These are phyloP conservation scores for Chlorella sp. DNA, from an alignment of 139 green algal genomes.

Conservation along the genomic window DNA sequence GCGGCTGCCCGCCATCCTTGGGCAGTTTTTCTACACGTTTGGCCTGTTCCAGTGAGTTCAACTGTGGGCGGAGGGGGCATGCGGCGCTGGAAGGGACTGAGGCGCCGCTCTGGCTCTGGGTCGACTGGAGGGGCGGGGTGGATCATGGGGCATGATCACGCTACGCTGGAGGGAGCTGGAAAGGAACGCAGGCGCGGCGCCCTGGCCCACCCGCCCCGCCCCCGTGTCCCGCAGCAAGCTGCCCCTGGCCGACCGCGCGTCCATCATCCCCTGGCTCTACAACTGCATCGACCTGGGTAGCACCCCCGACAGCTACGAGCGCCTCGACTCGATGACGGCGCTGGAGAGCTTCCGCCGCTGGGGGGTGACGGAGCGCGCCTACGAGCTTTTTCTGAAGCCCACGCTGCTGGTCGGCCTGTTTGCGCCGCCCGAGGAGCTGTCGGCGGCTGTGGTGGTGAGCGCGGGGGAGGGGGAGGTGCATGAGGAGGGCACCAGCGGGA, in stretches of 20 bases:
- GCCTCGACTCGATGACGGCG: conserved; percentile 79
- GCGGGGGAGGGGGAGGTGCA: too few species aligned
- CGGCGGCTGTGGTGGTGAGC: conserved; percentile 74
- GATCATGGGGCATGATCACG: too few species aligned
- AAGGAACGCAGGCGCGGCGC: too few species aligned
- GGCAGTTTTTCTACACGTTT: conserved; percentile 83
- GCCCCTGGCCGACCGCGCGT: conserved; percentile 39
- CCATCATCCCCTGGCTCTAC: conserved; percentile 85
- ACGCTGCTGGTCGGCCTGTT: conserved; percentile 87
- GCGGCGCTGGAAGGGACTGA: too few species aligned
- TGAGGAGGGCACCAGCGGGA: too few species aligned
- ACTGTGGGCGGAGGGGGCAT: too few species aligned
- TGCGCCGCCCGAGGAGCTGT: conserved; percentile 78
- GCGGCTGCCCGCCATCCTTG: conserved; percentile 78
- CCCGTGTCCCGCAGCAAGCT: conserved; percentile 12
- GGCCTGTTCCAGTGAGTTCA: conserved; percentile 63
- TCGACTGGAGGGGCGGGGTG: too few species aligned
- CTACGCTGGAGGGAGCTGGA: too few species aligned
- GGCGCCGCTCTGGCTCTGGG: too few species aligned
- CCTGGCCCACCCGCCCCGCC: not conserved
- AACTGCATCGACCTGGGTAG: conserved; percentile 71
- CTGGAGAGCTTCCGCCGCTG: conserved; percentile 76
- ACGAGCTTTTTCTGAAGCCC: conserved; percentile 82
- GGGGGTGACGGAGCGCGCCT: conserved; percentile 61
- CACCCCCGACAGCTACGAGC: conserved; percentile 58